Base-by-base conservation (phyloP, 345 rosid species). In the Eutrema yunnanense region DNA sequence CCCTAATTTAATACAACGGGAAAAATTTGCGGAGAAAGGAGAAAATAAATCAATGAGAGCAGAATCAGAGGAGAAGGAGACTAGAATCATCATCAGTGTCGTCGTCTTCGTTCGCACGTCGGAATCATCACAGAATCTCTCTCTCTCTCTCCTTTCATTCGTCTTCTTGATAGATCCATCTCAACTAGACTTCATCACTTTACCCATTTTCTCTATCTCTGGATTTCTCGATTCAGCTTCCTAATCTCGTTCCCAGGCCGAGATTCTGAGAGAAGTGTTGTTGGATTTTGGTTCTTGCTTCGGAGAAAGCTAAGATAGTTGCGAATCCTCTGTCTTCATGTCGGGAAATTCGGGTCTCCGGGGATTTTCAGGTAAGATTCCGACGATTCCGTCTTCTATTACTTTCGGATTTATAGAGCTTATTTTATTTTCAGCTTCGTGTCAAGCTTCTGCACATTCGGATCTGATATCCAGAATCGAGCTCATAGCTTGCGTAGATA, bases 51-150 rank as follows among this genome's bases (percentile, higher is more conserved):
- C 3, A 0, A n/a, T 6, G 54, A 72, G 44, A 64, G 3, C 22
- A 47, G 58, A 55, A 54, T 44, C 57, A 14, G 54, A 62, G 6
- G 58, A 47, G 65, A 64, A 53, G 55, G 36, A 42, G 47, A 72
- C 48, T 22, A 5, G 38, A 52, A 7, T 42, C 9, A 7, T 42
- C 9, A 58, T 58, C 34, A 66, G 60, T 32, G 41, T n/a, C n/a
- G n/a, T n/a, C n/a, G n/a, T n/a, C n/a, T n/a, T n/a, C n/a, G n/a
- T 83, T 88, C 85, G 13, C 26, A 62, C 57, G 88, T 86, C 85
- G 76, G 59, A 54, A 55, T 78, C 82, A 63, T 63, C 81, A 50
- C 78, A 60, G 19, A 51, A n/a, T 32, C 30, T 49, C 12, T 8
- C 52, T 47, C 51, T 37, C 9, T 8, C 41, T 38, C 41, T 38